Base-by-base conservation (phyloP, 2,329 filamentous ascomycete genomes). In the Aspergillus ustus region DNA sequence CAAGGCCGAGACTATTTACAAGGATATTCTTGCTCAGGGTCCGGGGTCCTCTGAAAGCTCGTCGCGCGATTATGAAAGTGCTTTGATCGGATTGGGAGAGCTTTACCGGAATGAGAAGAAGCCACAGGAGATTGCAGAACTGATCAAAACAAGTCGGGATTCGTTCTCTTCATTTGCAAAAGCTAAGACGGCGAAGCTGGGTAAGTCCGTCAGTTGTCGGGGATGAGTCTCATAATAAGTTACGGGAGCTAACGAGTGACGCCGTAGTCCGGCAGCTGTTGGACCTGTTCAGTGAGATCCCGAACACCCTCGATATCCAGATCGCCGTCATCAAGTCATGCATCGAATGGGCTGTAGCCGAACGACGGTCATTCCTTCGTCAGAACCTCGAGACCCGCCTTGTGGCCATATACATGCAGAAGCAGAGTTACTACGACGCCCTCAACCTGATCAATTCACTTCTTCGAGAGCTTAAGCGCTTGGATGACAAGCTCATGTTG, bases 311-410 rank as follows among this genome's bases (percentile, higher is more conserved):
- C 83, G 95, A 99, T 77, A 91, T 90, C 75, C 95, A 99, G 82
- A 93, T 97, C 77, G 83, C 89, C 77, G 92, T 97, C 72, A 99
- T 95, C 74, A 97, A 97, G 81, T 97, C 95, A 81, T 98, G 93
- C 83, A 99, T 99, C 88, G 94, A 98, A 82, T 99, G 95, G 95
- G 95, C 95, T 52, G 92, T 94, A 58, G 91, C 92, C 56, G 93
- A 98, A 83, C 91, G 93, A 71, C 91, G 95, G 75, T 92, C 92
- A 63, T 99, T 99, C 85, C 87, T 99, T 70, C 93, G 95, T 69
- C 95, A 99, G 83, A 97, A 96, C 79, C 92, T 99, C 75, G 93
- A 99, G 84, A 96, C 94, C 61, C 91, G 95, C 66, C 89, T 99
- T 61, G 95, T 99, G 58, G 85, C 88, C 57, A 89, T 99, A 64